These are phyloP conservation scores for Cylindrodendrum hubeiense DNA, from an alignment of 2,329 filamentous ascomycete genomes.

Conservation along the genomic window DNA sequence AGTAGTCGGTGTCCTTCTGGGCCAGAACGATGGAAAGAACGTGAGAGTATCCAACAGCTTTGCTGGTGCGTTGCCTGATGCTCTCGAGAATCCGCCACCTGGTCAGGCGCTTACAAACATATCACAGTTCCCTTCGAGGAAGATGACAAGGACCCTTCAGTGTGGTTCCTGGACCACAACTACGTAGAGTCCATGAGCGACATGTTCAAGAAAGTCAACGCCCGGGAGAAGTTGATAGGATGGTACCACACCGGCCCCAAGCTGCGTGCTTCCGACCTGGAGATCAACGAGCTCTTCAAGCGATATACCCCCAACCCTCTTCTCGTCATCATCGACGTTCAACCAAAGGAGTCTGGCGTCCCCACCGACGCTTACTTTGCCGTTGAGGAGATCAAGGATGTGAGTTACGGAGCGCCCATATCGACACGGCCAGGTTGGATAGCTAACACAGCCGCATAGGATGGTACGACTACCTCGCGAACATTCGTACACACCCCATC, in stretches of 20 bases:
- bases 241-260: conserved; percentile 99
- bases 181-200: conserved; percentile 99
- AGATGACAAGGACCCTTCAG: conserved; percentile 97
- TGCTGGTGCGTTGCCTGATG: conserved; percentile 73
- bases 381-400: conserved; percentile 99
- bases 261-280: conserved; percentile 93
- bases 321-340: conserved; percentile 97
- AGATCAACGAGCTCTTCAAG: conserved; percentile 99
- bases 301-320: conserved; percentile 97
- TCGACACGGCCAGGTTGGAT: background rate
- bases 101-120: conserved; percentile 29
- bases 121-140: conserved; percentile 93
- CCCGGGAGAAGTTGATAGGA: conserved; percentile 97
- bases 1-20: conserved; percentile 93
- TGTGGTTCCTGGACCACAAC: conserved; percentile 99
- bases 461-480: conserved; percentile 95
- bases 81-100: conserved; percentile 16
- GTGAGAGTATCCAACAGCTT: conserved; percentile 99
- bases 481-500: conserved; percentile 99
- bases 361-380: conserved; percentile 99
- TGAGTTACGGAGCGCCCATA: conserved; percentile 60
- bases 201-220: conserved; percentile 99
- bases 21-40: conserved; percentile 95
- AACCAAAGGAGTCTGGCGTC: conserved; percentile 97
- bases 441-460: conserved; percentile 64